These are phyloP conservation scores for Penicillium crystallinum DNA, from an alignment of 495 filamentous ascomycete genomes.

Conservation along the genomic window DNA sequence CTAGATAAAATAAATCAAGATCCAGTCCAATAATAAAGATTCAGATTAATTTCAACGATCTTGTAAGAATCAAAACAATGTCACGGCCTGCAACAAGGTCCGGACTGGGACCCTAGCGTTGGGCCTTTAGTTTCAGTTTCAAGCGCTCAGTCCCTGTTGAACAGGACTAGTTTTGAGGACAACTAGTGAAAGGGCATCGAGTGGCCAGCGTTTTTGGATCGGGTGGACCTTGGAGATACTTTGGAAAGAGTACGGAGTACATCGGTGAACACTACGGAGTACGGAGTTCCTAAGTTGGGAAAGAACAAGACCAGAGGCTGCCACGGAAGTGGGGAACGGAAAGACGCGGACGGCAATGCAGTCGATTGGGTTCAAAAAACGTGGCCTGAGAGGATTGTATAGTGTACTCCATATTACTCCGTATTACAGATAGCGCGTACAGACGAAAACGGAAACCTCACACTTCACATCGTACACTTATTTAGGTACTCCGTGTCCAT, in stretches of 20 bases:
- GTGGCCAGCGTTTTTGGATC: conserved; percentile 23
- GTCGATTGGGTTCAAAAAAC: conserved; percentile 39
- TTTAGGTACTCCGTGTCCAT: not conserved
- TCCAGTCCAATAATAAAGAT: conserved; percentile 2
- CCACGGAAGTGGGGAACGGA: conserved; percentile 26
- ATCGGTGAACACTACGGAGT: not conserved
- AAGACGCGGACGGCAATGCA: conserved; percentile 42
- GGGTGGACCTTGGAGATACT: conserved; percentile 11
- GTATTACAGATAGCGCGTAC: not conserved
- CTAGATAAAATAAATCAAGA: too few species aligned
- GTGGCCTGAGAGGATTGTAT: conserved; percentile 27
- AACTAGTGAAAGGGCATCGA: conserved; percentile 27
- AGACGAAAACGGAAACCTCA: not conserved
- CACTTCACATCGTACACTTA: not conserved
- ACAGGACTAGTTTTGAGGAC: conserved; percentile 12
- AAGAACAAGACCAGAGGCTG: conserved; percentile 6
- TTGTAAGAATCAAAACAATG: too few species aligned
- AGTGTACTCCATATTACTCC: conserved; percentile 1
- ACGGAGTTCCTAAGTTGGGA: conserved; percentile 16
- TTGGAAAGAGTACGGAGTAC: conserved; percentile 3
- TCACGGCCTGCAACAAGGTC: conserved; percentile 14
- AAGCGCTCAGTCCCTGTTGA: conserved; percentile 23
- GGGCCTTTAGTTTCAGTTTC: not conserved
- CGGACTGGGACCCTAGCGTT: conserved; percentile 15
- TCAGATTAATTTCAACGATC: too few species aligned